These are phyloP conservation scores for Aplosporella prunicola DNA, from an alignment of 2,329 filamentous ascomycete species.

Conservation along the genomic window DNA sequence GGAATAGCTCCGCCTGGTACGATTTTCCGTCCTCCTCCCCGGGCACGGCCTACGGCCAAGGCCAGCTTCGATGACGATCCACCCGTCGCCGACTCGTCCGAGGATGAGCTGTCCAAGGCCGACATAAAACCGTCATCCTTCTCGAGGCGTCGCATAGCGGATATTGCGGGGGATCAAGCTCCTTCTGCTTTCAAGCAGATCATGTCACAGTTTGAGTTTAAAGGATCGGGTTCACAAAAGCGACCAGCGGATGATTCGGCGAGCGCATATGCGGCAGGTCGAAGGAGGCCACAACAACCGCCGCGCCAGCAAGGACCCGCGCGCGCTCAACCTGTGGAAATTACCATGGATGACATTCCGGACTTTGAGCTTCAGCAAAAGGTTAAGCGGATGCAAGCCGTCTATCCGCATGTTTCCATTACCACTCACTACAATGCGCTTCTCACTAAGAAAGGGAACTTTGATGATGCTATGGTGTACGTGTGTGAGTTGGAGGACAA, in stretches of 20 bases:
- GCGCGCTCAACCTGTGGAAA: constrained; percentile 23
- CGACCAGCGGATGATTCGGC: constrained; percentile 22
- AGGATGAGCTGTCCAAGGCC: constrained; percentile 39
- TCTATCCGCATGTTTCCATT: constrained; percentile 41
- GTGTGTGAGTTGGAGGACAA: constrained; percentile 34
- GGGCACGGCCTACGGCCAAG: constrained; percentile 25
- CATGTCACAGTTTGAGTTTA: neutral
- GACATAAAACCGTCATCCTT: constrained; percentile 55
- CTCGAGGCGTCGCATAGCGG: constrained; percentile 19
- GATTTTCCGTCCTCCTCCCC: constrained; percentile 48
- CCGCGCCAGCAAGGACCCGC: constrained; percentile 23
- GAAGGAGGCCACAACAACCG: constrained; percentile 1
- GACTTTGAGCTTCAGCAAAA: constrained; percentile 43
- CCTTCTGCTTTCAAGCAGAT: neutral
- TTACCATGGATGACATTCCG: constrained; percentile 22
- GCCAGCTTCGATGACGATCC: constrained; percentile 35
- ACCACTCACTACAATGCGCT: constrained; percentile 43
- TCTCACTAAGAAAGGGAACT: constrained; percentile 40
- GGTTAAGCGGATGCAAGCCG: constrained; percentile 41
- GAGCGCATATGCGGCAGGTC: constrained; percentile 11
- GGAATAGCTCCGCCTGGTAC: constrained; percentile 71
- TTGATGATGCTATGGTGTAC: constrained; percentile 44
- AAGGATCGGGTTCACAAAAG: constrained; percentile 16
- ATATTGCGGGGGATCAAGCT: neutral
- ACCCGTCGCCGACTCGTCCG: constrained; percentile 30